These are phyloP conservation scores for Hypericum androsaemum DNA, from an alignment of 345 rosid genomes.

Conservation along the genomic window DNA sequence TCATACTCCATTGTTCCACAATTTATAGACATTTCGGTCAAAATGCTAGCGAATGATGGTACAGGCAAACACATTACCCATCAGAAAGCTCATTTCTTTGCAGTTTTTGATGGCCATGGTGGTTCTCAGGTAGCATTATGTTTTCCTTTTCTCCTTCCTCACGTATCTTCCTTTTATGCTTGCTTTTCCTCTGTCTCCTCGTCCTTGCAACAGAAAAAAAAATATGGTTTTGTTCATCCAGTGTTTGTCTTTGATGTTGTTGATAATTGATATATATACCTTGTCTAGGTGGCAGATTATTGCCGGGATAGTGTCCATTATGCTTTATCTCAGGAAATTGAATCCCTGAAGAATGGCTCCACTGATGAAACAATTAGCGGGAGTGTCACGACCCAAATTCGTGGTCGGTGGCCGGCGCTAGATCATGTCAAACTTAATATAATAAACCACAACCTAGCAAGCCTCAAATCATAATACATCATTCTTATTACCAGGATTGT, in stretches of 20 bases:
- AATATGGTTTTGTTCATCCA: neutral
- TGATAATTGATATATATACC: no score
- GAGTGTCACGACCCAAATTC: no score
- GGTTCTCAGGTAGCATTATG: slow-evolving; percentile 82
- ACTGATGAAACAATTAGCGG: slow-evolving; percentile 35
- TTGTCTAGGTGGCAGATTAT: slow-evolving; percentile 75
- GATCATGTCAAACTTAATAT: no score
- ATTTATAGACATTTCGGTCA: slow-evolving; percentile 53
- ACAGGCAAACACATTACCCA: slow-evolving; percentile 34
- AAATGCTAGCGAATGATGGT: slow-evolving; percentile 62
- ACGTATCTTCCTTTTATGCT: neutral
- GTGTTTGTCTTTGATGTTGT: slow-evolving; percentile 8
- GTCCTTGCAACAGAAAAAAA: neutral
- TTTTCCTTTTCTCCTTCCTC: neutral
- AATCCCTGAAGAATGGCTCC: slow-evolving; percentile 27
- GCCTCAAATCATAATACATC: no score
- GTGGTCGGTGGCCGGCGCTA: no score
- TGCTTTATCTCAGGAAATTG: slow-evolving; percentile 65
- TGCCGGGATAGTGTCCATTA: slow-evolving; percentile 62
- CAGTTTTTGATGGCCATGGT: slow-evolving; percentile 98
- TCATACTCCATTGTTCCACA: slow-evolving; percentile 56
- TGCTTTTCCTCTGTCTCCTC: neutral
- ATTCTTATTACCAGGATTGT: no score
- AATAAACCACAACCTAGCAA: no score
- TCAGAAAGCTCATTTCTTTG: slow-evolving; percentile 79